phyloP scores from a whole-genome alignment of 805 yeast species.

The Candida silvatica region DNA sequence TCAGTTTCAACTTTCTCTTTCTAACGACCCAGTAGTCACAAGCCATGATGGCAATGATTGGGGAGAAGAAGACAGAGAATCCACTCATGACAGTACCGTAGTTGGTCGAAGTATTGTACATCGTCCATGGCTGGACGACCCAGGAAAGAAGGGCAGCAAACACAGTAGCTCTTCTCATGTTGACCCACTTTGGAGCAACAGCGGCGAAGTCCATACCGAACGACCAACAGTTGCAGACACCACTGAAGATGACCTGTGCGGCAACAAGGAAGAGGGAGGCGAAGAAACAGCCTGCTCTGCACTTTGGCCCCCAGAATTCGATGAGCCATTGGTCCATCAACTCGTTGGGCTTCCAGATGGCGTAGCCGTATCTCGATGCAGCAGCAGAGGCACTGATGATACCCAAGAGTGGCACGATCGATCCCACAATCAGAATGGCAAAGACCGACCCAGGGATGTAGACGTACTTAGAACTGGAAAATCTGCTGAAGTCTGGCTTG shows the following conservation, averaged over 20 bases:
- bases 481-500: conserved; percentile 28
- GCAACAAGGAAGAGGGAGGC: conserved; percentile 28
- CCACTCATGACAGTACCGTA: conserved; percentile 24
- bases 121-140: conserved; percentile 33
- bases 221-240: conserved; percentile 31
- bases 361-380: conserved; percentile 15
- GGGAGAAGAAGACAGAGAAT: conserved; percentile 31
- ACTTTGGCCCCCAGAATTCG: conserved; percentile 27
- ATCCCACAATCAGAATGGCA: conserved; percentile 24
- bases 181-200: conserved; percentile 33
- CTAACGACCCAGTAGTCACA: conserved; percentile 33
- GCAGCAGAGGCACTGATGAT: conserved; percentile 35
- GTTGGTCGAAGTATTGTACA: conserved; percentile 26
- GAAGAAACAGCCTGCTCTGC: conserved; percentile 43
- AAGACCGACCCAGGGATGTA: conserved; percentile 24
- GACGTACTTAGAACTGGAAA: conserved; percentile 13
- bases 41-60: conserved; percentile 28
- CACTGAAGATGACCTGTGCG: conserved; percentile 31
- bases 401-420: conserved; percentile 35
- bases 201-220: conserved; percentile 48
- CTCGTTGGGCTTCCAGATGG: conserved; percentile 38
- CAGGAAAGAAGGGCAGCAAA: conserved; percentile 27
- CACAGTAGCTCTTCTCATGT: conserved; percentile 38
- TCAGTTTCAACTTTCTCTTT: conserved; percentile 28
- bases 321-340: conserved; percentile 31